phyloP scores from a whole-genome alignment of 2,329 filamentous ascomycete species.

The Diaporthe batatas region DNA sequence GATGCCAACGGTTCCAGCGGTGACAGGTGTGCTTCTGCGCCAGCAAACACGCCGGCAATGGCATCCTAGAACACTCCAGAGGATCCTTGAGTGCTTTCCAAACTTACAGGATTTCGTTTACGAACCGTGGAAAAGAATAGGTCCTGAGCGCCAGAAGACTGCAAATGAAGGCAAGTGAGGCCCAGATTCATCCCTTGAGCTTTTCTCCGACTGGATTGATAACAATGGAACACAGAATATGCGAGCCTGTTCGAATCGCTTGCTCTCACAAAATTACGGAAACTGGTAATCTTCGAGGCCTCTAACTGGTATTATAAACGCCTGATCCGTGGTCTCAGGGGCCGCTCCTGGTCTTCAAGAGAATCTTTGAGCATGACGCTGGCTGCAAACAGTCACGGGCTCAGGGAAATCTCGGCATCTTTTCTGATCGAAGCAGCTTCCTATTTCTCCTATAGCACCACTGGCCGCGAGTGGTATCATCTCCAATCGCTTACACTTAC shows the following conservation, averaged over 20 bases:
- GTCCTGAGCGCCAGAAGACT: conserved; percentile 32
- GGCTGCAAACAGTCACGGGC: conserved; percentile 44
- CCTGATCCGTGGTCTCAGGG: neutral
- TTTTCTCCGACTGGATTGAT: neutral
- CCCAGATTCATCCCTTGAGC: no score
- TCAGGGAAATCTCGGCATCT: conserved; percentile 47
- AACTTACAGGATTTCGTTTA: conserved; percentile 50
- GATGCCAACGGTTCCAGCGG: neutral
- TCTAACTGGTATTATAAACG: conserved; percentile 23
- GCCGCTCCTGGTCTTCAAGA: neutral
- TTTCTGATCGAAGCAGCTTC: conserved; percentile 49
- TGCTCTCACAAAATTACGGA: conserved; percentile 5
- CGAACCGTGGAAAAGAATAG: conserved; percentile 49
- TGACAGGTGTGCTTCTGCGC: neutral
- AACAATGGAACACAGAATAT: neutral
- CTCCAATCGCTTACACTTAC: conserved; percentile 51
- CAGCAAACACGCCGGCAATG: neutral
- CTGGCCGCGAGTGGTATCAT: conserved; percentile 48
- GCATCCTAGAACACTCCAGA: conserved; percentile 43
- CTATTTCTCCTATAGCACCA: conserved; percentile 47
- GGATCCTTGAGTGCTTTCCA: conserved; percentile 49
- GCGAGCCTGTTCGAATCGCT: conserved; percentile 33
- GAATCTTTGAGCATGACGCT: neutral
- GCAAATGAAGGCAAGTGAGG: conserved; percentile 34
- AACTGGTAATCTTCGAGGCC: conserved; percentile 42